Evolutionary conservation across 306 rosid species (phyloP), one percentile per base, ranked within the genome.

Genomic region (Dryas drummondii): DNA sequence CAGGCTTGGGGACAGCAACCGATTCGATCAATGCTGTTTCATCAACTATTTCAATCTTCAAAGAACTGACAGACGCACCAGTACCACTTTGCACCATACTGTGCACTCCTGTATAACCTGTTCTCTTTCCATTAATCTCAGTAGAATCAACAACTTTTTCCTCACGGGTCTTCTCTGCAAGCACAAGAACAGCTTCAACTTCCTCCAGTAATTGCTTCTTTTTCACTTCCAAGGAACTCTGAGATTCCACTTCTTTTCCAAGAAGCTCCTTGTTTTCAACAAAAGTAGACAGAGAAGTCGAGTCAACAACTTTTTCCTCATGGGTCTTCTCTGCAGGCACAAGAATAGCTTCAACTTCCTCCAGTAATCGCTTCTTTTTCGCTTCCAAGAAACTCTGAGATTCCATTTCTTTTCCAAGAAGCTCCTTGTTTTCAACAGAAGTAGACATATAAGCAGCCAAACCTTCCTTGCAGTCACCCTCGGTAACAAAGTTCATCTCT

Each of bases 11-110:
- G 49, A 60, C 66, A 44, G 73, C 63, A 53, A 82, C 27, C 40
- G 83, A 45, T 7, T 85, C 90, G 5, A 93, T 84, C 82, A 94
- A 60, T 16, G 98, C 98, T 5, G 97, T 94, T 46, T 94, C 96
- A 70, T 94, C 98, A 46, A 94, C 82, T 1, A 94, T 91, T 79
- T 91, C 83, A 68, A 91, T 73, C 79, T 82, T 87, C 66, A 84
- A 62, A 27, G 85, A 76, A 56, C 84, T 57, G 12, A 69, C 56
- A 72, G 55, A 58, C 4, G 55, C 68, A 48, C 26, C 64, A 56
- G 52, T 32, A 27, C 26, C 48, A 63, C 26, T 63, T 63, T 56
- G 64, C 22, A 40, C 51, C 37, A 32, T 32, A 32, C 37, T 32
- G 37, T 32, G 37, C 37, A 32, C 37, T 32, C 37, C 37, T 1